phyloP scores from a whole-genome alignment of 768 basidiomycete species.

The Boletus rufocinnamomeus region DNA sequence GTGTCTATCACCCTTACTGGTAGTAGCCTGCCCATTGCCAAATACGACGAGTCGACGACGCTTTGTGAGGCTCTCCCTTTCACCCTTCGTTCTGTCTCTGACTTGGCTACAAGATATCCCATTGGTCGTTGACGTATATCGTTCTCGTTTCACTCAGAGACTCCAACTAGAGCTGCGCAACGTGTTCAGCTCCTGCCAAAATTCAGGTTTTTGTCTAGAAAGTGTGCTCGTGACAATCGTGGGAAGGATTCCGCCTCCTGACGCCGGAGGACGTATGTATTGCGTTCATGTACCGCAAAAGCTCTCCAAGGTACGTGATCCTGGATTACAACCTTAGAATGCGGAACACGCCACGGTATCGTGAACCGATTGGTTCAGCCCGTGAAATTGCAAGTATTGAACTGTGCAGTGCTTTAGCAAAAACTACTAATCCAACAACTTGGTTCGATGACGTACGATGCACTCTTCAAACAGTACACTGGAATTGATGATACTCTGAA shows the following conservation, averaged over 20 bases:
- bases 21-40: too few species aligned
- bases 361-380: not conserved
- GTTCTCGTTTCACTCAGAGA: not conserved
- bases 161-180: not conserved
- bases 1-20: too few species aligned
- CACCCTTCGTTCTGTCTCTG: too few species aligned
- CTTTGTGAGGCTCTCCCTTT: too few species aligned
- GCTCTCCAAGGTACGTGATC: not conserved
- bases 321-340: not conserved
- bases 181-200: not conserved
- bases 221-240: not conserved
- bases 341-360: not conserved
- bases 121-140: not conserved
- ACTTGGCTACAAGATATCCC: not conserved
- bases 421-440: not conserved
- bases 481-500: conserved; percentile 22
- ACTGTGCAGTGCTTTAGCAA: conserved; percentile 10
- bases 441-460: conserved; percentile 15
- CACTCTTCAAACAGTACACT: conserved; percentile 12
- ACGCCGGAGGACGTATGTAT: too few species aligned
- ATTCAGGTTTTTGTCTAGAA: not conserved
- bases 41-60: too few species aligned
- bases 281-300: not conserved
- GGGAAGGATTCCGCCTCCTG: not conserved
- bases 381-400: conserved; percentile 7